Evolutionary conservation across 768 basidiomycete species (phyloP).

Genomic region (Gautieria morchelliformis): DNA sequence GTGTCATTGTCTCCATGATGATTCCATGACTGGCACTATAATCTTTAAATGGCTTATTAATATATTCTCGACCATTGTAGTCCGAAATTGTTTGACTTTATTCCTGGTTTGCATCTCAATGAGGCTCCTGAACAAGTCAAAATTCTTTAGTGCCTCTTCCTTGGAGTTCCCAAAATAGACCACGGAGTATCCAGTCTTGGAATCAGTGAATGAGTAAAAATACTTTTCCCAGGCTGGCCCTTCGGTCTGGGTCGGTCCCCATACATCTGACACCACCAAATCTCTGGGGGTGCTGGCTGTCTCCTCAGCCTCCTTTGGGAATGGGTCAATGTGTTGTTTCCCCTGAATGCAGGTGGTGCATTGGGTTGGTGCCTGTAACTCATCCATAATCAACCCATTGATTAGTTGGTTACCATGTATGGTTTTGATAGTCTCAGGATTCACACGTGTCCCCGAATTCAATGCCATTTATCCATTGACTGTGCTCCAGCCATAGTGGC

Average conservation of each 20-base stretch:
- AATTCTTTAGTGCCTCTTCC: background rate
- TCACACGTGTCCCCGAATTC: no score
- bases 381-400: background rate
- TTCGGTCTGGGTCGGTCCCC: background rate
- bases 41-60: conserved; percentile 14
- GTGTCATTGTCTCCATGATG: conserved; percentile 22
- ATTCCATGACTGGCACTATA: conserved; percentile 21
- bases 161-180: background rate
- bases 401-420: background rate
- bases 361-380: background rate
- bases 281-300: background rate
- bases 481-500: no score
- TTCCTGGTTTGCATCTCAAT: background rate
- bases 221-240: background rate
- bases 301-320: background rate
- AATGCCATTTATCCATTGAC: no score
- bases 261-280: background rate
- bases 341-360: background rate
- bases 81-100: background rate
- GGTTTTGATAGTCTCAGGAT: background rate
- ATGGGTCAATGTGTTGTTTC: background rate
- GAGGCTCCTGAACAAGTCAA: background rate
- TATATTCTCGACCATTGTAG: background rate
- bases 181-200: background rate
- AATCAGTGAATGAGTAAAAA: background rate